Evolutionary conservation across 2,329 filamentous ascomycete genomes (phyloP), one percentile per base, ranked within the genome.

Genomic region (Aspergillus brunneoviolaceus): DNA sequence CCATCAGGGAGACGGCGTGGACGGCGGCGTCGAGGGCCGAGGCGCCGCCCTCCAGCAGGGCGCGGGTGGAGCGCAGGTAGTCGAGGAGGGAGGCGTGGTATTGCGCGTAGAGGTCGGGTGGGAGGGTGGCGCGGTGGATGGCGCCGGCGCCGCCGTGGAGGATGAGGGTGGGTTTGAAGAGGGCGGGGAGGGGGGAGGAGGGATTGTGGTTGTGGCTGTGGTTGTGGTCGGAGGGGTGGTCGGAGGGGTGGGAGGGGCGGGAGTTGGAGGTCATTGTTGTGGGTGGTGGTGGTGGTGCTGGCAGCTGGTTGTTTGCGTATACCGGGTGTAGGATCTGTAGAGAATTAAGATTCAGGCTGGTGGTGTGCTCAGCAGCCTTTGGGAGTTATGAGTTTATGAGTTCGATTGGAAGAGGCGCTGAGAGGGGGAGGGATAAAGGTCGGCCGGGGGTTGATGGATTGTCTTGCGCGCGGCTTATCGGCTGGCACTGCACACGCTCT

Each of bases 121-220:
- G 80, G 47, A 89, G 81, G 59, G 81, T 85, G 7, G 80, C 73
- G 3, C 84, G 87, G 27, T 81, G 81, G 66, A 91, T 87, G 70
- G 89, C 88, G 51, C 89, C 89, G 2, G 89, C 89, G 35, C 89
- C 89, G 70, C 89, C 89, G 69, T 91, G 88, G 69, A 91, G 85
- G 70, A 90, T 88, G 33, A 90, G 72, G 10, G 86, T 82, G 3
- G 88, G 87, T 68, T 73, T 76, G 65, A 78, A 79, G 6, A 45
- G 39, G 7, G 39, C 4, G 39, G n/a, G 39, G 16, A 19, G 39
- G 6, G 16, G 3, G 16, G 39, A 3, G 21, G 21, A 2, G 14
- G 4, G 4, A 23, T 23, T 23, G 23, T 23, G 23, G 23, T 23
- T 23, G 23, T 23, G 23, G 19, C 19, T 19, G 19, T 19, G 19